These are phyloP conservation scores for Przewalskia tangutica DNA, from an alignment of 257 asterid species.

Conservation along the genomic window DNA sequence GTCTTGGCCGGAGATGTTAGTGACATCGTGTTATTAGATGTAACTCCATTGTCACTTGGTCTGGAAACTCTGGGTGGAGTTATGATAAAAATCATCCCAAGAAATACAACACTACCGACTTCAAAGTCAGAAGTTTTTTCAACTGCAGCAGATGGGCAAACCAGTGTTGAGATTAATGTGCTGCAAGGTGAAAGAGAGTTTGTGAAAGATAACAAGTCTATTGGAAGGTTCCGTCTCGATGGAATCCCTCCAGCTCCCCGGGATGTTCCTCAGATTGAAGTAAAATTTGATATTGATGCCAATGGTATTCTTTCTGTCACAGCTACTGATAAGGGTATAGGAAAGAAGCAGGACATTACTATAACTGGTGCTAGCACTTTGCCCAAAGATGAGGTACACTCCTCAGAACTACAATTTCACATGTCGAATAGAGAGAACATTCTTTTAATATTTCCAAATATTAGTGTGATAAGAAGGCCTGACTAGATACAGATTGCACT, in stretches of 20 bases:
- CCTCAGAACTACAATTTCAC: background rate
- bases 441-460: background rate
- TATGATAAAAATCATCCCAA: slow-evolving; percentile 80
- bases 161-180: slow-evolving; percentile 69
- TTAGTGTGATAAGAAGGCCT: background rate
- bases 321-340: slow-evolving; percentile 78
- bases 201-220: slow-evolving; percentile 67
- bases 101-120: slow-evolving; percentile 77
- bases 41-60: slow-evolving; percentile 77
- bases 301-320: slow-evolving; percentile 77
- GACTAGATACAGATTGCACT: background rate
- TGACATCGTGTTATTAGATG: slow-evolving; percentile 73
- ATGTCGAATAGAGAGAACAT: background rate
- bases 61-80: slow-evolving; percentile 79
- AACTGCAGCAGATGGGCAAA: slow-evolving; percentile 85
- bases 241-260: slow-evolving; percentile 92
- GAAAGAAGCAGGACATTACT: slow-evolving; percentile 75
- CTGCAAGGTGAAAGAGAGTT: slow-evolving; percentile 84
- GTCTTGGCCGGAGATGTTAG: slow-evolving; percentile 82
- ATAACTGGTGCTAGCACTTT: slow-evolving; percentile 82
- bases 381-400: slow-evolving; percentile 63
- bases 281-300: slow-evolving; percentile 81
- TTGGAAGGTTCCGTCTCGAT: slow-evolving; percentile 75
- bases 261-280: slow-evolving; percentile 81
- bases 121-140: slow-evolving; percentile 90